A percentile compares a stretch with the other conserved stretches of the same genome.
Evolutionary conservation across 495 filamentous ascomycete species (phyloP).

Genomic region (Sporormia fimetaria): DNA sequence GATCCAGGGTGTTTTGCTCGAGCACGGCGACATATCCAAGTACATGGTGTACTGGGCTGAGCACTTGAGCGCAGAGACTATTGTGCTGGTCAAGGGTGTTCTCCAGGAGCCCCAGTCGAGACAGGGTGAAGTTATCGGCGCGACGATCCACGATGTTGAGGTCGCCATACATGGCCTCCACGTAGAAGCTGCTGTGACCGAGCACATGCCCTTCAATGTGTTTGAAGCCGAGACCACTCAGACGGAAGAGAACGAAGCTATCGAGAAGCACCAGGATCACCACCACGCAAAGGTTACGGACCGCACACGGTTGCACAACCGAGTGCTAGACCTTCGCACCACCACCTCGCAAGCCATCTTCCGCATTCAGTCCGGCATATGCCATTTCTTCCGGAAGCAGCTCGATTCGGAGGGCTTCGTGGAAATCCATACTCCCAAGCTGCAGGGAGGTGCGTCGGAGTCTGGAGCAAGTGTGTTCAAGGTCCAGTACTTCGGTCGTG

Average conservation of each 20-base stretch:
- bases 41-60: constrained; percentile 60
- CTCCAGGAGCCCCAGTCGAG: constrained; percentile 40
- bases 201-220: constrained; percentile 51
- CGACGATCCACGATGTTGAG: constrained; percentile 33
- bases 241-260: constrained; percentile 25
- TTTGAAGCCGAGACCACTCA: constrained; percentile 49
- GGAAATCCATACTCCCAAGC: constrained; percentile 79
- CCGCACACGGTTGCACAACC: constrained; percentile 74
- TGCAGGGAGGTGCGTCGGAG: constrained; percentile 84
- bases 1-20: constrained; percentile 67
- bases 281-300: constrained; percentile 51
- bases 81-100: constrained; percentile 42
- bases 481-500: constrained; percentile 78
- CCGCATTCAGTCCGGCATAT: constrained; percentile 69
- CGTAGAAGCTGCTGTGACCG: constrained; percentile 44
- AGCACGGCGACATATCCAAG: constrained; percentile 42
- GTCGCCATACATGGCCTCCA: constrained; percentile 39
- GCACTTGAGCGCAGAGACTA: constrained; percentile 55
- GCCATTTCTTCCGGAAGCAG: constrained; percentile 69
- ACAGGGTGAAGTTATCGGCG: constrained; percentile 39
- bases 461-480: constrained; percentile 91
- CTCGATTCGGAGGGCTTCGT: constrained; percentile 65
- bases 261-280: constrained; percentile 26
- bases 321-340: constrained; percentile 80
- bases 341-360: constrained; percentile 80